A percentile compares a stretch with the other conserved stretches of the same genome.
Conservation (phyloP, 2,329 filamentous ascomycete genomes). For the Pseudomassariella vexata region DNA sequence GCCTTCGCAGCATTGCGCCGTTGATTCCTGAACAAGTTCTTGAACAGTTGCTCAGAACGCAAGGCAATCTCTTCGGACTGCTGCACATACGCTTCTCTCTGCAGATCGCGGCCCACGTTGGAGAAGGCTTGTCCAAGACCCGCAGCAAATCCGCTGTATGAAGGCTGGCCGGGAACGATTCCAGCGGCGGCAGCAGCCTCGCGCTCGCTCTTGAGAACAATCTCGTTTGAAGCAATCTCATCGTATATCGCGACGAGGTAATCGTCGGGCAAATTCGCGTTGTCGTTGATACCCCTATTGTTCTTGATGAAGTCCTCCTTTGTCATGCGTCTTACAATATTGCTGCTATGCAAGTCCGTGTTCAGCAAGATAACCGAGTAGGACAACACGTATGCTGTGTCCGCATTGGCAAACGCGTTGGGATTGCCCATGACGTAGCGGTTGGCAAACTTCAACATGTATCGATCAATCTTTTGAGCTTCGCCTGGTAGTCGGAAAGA, state of each 20-base stretch:
- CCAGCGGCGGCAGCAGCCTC: slow-evolving; percentile 82
- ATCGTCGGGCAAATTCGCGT: slow-evolving; percentile 84
- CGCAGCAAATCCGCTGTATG: slow-evolving; percentile 68
- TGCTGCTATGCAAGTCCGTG: slow-evolving; percentile 87
- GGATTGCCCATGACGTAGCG: slow-evolving; percentile 92
- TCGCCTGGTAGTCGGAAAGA: slow-evolving; percentile 93
- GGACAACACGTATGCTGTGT: slow-evolving; percentile 91
- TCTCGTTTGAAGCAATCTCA: slow-evolving; percentile 86
- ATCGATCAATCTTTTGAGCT: slow-evolving; percentile 97
- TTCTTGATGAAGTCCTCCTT: slow-evolving; percentile 99
- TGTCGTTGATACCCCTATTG: slow-evolving; percentile 97
- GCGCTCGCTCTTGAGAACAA: slow-evolving; percentile 87
- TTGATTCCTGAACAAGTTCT: slow-evolving; percentile 86
- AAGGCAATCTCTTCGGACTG: slow-evolving; percentile 87
- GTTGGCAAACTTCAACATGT: slow-evolving; percentile 98
- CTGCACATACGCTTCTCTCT: slow-evolving; percentile 88
- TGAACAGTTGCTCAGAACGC: slow-evolving; percentile 78
- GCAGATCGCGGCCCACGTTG: slow-evolving; percentile 84
- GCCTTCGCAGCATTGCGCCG: slow-evolving; percentile 68
- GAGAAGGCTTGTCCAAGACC: slow-evolving; percentile 84
- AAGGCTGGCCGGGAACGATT: slow-evolving; percentile 48
- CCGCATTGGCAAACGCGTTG: slow-evolving; percentile 95
- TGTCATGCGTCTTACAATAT: slow-evolving; percentile 81
- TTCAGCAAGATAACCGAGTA: slow-evolving; percentile 98
- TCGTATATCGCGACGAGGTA: slow-evolving; percentile 88